Conservation (phyloP, 352 stramenopile genomes). For the Phytophthora aleatoria region DNA sequence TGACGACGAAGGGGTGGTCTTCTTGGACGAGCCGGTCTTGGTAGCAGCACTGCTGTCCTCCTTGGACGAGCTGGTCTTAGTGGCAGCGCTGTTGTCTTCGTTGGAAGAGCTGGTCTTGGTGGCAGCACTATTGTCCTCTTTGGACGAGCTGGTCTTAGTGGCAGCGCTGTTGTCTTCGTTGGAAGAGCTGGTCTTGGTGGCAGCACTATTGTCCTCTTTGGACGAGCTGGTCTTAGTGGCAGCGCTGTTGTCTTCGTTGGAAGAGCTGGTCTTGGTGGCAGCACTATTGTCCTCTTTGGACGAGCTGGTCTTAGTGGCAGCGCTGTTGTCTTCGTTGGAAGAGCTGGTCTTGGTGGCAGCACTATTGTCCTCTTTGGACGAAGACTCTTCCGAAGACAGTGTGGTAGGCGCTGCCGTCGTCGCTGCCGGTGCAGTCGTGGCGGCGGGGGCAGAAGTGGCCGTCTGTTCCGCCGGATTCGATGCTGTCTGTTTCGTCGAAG, state of each 20-base stretch:
- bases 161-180: not conserved
- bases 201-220: not conserved
- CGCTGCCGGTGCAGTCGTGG: slow-evolving; percentile 4
- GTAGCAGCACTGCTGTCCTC: slow-evolving; percentile 1
- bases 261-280: slow-evolving; percentile 6
- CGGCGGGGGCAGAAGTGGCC: not conserved
- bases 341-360: not conserved
- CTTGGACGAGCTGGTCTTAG: slow-evolving; percentile 8
- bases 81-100: not conserved
- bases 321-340: not conserved
- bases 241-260: slow-evolving; percentile 7
- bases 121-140: not conserved
- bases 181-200: slow-evolving; percentile 10
- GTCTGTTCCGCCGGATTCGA: not conserved
- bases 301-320: slow-evolving; percentile 8
- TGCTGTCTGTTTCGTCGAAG: slow-evolving; percentile 3
- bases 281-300: not conserved
- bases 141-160: slow-evolving; percentile 9
- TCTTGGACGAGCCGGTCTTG: slow-evolving; percentile 13
- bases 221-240: not conserved
- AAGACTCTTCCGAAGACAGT: not conserved
- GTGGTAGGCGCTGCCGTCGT: not conserved
- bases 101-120: not conserved
- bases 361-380: not conserved
- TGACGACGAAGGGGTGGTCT: slow-evolving; percentile 14